Conservation (phyloP, 768 basidiomycete genomes). For the Rubroboletus pulcherrimus region DNA sequence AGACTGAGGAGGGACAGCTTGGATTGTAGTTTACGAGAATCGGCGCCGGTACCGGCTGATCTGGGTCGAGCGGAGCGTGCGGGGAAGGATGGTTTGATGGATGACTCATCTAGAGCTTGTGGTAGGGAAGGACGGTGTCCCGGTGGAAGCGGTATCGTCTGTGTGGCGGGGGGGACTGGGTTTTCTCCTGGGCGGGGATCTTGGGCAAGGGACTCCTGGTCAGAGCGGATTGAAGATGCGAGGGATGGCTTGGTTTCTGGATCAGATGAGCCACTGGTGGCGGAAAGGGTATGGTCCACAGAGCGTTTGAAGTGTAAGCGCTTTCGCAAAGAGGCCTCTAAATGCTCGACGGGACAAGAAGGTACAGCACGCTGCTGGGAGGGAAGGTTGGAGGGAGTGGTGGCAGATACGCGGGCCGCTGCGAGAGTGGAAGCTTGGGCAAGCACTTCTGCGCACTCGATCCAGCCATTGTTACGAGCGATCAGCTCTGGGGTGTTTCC, state of each 20-base stretch:
- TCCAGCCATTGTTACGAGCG: conserved; percentile 76
- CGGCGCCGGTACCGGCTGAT: conserved; percentile 69
- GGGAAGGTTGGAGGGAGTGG: conserved; percentile 18
- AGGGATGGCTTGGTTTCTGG: conserved; percentile 23
- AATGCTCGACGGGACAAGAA: conserved; percentile 28
- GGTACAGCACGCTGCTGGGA: conserved; percentile 19
- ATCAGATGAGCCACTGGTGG: conserved; percentile 37
- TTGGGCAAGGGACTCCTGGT: conserved; percentile 10
- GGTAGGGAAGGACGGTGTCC: conserved; percentile 70
- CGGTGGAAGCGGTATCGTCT: conserved; percentile 26
- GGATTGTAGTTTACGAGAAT: conserved; percentile 54
- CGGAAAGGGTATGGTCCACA: conserved; percentile 63
- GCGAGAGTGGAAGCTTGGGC: conserved; percentile 50
- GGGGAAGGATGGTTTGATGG: conserved; percentile 29
- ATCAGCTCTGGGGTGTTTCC: conserved; percentile 84
- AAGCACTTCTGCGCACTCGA: conserved; percentile 71
- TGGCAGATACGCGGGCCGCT: background rate
- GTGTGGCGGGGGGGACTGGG: background rate
- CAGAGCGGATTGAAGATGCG: conserved; percentile 8
- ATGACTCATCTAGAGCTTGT: conserved; percentile 40
- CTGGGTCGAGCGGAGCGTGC: conserved; percentile 53
- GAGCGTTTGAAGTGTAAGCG: conserved; percentile 74
- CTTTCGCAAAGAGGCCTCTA: conserved; percentile 34
- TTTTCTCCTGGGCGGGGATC: conserved; percentile 4
- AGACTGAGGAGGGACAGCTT: conserved; percentile 74